phyloP scores from a whole-genome alignment of 2,329 filamentous ascomycete genomes.

The Gliomastix tumulicola region DNA sequence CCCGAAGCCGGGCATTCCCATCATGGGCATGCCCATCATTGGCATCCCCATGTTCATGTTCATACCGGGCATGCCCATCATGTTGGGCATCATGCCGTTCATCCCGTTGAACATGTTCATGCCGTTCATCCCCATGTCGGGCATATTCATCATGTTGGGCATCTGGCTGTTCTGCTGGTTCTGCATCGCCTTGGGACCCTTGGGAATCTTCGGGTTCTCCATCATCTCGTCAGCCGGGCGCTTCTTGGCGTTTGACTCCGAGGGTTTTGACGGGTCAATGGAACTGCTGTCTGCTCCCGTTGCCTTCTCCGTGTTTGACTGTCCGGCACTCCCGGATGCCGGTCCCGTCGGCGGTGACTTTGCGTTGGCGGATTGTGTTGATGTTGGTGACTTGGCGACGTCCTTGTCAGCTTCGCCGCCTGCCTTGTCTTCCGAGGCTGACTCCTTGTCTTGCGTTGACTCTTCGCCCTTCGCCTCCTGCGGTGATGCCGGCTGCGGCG shows the following conservation, averaged over 20 bases:
- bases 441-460: constrained; percentile 14
- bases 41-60: constrained; percentile 14
- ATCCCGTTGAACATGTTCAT: constrained; percentile 30
- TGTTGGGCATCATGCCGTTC: constrained; percentile 24
- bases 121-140: constrained; percentile 25
- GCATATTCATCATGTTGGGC: constrained; percentile 39
- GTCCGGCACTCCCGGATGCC: too few species aligned
- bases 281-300: background rate
- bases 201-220: constrained; percentile 58
- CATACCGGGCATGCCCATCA: constrained; percentile 13
- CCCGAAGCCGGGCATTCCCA: constrained; percentile 13
- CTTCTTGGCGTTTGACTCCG: constrained; percentile 57
- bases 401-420: constrained; percentile 24
- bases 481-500: constrained; percentile 19
- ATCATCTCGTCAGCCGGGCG: constrained; percentile 69
- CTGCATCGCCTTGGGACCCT: constrained; percentile 60
- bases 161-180: constrained; percentile 38
- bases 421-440: constrained; percentile 18
- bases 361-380: constrained; percentile 6
- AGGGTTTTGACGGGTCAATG: constrained; percentile 11
- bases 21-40: constrained; percentile 22
- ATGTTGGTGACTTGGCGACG: constrained; percentile 25
- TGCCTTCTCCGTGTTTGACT: too few species aligned
- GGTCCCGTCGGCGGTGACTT: constrained; percentile 19
- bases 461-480: background rate